Conservation (phyloP, 768 basidiomycete species). For the Boletus fagicola region DNA sequence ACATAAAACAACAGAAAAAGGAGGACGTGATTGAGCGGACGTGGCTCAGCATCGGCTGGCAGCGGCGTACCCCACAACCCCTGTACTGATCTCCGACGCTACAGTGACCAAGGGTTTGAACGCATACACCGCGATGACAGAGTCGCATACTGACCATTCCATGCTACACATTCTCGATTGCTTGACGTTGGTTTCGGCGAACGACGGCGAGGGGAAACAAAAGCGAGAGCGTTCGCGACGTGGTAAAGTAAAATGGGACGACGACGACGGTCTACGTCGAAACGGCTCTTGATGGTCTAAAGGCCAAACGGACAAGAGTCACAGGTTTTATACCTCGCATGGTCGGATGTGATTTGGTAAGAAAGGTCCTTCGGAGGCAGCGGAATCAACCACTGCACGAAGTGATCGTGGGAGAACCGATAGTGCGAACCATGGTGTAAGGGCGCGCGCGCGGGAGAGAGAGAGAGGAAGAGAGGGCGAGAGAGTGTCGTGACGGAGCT, state of each 20-base stretch:
- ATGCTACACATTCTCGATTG: conserved; percentile 49
- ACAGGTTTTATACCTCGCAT: conserved; percentile 31
- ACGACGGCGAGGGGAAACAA: not conserved
- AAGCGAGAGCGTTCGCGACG: not conserved
- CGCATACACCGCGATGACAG: conserved; percentile 1
- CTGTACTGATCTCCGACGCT: conserved; percentile 44
- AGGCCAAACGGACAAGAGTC: conserved; percentile 1
- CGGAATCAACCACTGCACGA: conserved; percentile 29
- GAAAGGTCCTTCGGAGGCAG: conserved; percentile 29
- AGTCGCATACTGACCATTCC: conserved; percentile 46
- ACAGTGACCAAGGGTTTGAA: conserved; percentile 10
- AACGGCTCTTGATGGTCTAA: not conserved
- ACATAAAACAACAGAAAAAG: not conserved
- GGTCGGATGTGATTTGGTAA: conserved; percentile 30
- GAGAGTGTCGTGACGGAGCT: conserved; percentile 19
- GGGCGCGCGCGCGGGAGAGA: not conserved
- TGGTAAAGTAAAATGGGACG: not conserved
- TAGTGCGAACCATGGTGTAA: conserved; percentile 11
- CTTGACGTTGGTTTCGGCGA: not conserved
- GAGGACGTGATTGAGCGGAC: conserved; percentile 1
- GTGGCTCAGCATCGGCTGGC: not conserved
- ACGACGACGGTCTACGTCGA: not conserved
- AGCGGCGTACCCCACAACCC: conserved; percentile 39
- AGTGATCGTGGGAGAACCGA: conserved; percentile 35
- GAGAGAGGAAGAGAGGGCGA: not conserved